These are phyloP conservation scores for Colletotrichum lupini DNA, from an alignment of 2,329 filamentous ascomycete species.

Conservation along the genomic window DNA sequence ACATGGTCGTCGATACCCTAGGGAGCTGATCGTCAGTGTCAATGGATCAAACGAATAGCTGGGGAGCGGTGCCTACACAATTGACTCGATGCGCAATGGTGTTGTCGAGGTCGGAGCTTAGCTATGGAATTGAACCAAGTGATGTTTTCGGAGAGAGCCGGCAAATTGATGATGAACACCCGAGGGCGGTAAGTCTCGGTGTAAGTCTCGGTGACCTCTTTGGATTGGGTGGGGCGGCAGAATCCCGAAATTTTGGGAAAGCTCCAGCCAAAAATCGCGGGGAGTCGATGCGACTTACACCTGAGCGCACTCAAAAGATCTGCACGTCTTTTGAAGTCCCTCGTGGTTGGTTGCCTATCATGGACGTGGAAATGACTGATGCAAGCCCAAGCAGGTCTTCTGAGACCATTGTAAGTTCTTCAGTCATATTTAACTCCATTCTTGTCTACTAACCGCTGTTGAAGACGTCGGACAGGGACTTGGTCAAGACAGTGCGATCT, in stretches of 20 bases:
- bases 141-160: conserved; percentile 43
- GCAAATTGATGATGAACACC: conserved; percentile 47
- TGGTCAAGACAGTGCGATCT: conserved; percentile 64
- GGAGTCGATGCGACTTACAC: conserved; percentile 5
- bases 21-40: conserved; percentile 35
- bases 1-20: conserved; percentile 54
- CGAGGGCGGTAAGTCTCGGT: conserved; percentile 56
- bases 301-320: not conserved
- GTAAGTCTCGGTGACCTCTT: conserved; percentile 32
- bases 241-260: conserved; percentile 57
- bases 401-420: conserved; percentile 24
- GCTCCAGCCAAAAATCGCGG: conserved; percentile 27
- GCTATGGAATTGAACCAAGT: conserved; percentile 31
- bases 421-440: not conserved
- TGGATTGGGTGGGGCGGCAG: conserved; percentile 50
- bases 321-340: not conserved
- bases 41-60: conserved; percentile 30
- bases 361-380: conserved; percentile 34
- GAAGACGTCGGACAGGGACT: conserved; percentile 44
- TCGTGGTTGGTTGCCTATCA: conserved; percentile 6
- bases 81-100: conserved; percentile 31
- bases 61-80: conserved; percentile 27
- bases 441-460: conserved; percentile 1
- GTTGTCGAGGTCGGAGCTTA: conserved; percentile 30
- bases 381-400: conserved; percentile 1